phyloP scores from a whole-genome alignment of 257 asterid species.

The Eustoma russellianum region DNA sequence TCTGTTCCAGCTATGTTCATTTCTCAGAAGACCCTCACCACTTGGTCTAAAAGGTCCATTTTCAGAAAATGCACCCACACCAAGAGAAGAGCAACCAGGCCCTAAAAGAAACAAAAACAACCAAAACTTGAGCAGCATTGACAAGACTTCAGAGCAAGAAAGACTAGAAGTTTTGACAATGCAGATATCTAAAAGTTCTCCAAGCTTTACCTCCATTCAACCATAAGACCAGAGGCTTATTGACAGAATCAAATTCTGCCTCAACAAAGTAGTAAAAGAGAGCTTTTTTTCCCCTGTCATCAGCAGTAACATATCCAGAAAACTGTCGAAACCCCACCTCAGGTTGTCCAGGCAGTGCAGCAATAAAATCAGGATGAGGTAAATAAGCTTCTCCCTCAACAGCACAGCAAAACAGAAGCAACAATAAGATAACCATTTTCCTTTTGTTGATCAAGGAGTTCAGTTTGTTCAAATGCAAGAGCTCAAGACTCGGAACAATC shows the following conservation, averaged over 20 bases:
- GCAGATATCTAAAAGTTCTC: not conserved
- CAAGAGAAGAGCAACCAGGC: constrained; percentile 71
- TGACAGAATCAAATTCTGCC: constrained; percentile 41
- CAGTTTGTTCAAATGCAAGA: constrained; percentile 7
- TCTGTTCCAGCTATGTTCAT: constrained; percentile 64
- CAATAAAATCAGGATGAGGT: constrained; percentile 45
- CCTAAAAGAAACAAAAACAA: constrained; percentile 27
- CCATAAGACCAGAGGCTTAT: constrained; percentile 62
- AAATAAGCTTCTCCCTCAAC: constrained; percentile 19
- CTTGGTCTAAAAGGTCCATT: constrained; percentile 67
- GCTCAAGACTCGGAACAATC: not conserved
- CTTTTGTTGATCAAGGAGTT: constrained; percentile 2
- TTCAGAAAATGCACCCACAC: constrained; percentile 77
- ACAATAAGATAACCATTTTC: constrained; percentile 24
- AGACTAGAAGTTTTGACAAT: not conserved
- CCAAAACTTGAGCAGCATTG: not conserved
- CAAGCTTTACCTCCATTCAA: constrained; percentile 50
- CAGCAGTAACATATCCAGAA: constrained; percentile 59
- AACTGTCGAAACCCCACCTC: constrained; percentile 48
- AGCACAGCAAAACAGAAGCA: constrained; percentile 24
- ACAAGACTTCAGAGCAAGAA: not conserved
- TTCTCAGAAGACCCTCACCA: constrained; percentile 35
- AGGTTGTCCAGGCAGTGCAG: constrained; percentile 58
- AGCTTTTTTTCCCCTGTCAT: constrained; percentile 36
- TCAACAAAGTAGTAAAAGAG: constrained; percentile 63